phyloP scores from a whole-genome alignment of 306 rosid genomes.

The Citrullus colocynthis region DNA sequence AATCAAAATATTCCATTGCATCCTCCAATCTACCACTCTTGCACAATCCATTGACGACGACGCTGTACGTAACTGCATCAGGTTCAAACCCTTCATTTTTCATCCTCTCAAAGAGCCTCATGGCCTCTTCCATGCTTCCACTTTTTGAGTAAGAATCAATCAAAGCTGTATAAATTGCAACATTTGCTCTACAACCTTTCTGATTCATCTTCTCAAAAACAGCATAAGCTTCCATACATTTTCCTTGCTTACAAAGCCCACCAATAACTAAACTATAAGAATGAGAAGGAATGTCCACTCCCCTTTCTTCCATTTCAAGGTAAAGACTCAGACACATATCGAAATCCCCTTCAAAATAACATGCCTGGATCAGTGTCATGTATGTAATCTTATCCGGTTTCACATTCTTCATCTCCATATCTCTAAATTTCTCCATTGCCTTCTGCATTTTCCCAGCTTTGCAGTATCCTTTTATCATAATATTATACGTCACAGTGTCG shows the following conservation, averaged over 20 bases:
- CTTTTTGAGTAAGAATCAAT: conserved; percentile 57
- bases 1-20: conserved; percentile 44
- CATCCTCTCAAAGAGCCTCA: conserved; percentile 62
- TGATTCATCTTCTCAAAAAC: conserved; percentile 49
- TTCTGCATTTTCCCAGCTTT: conserved; percentile 41
- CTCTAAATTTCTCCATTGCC: conserved; percentile 39
- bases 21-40: conserved; percentile 73
- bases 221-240: conserved; percentile 45
- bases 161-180: conserved; percentile 59
- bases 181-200: conserved; percentile 47
- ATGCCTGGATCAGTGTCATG: conserved; percentile 62
- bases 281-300: conserved; percentile 48
- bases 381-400: conserved; percentile 68
- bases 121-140: conserved; percentile 49
- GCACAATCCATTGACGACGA: conserved; percentile 66
- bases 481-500: conserved; percentile 57
- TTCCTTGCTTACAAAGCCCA: conserved; percentile 58
- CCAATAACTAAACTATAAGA: conserved; percentile 53
- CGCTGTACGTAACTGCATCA: conserved; percentile 78
- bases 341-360: conserved; percentile 45
- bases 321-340: conserved; percentile 62
- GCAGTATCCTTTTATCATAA: conserved; percentile 70
- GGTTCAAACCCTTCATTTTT: conserved; percentile 44
- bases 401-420: conserved; percentile 44
- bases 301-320: conserved; percentile 68